Percentiles rank a stretch among this genome's conserved stretches.
These are phyloP conservation scores for Penicillium pancosmium DNA, from an alignment of 495 filamentous ascomycete species.

Conservation along the genomic window DNA sequence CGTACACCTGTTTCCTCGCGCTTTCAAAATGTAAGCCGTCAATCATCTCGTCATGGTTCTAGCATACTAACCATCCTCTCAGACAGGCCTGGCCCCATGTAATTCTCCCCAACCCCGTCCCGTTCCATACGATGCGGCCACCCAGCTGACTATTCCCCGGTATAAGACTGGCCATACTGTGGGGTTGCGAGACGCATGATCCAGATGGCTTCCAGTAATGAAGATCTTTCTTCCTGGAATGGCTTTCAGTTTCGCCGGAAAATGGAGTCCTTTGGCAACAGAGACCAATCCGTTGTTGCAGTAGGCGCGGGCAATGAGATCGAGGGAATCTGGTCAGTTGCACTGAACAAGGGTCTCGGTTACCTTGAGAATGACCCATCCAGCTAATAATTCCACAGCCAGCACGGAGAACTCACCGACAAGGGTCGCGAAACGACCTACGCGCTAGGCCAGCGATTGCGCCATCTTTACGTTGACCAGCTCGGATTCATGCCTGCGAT, in stretches of 20 bases:
- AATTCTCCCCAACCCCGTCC: slow-evolving; percentile 23
- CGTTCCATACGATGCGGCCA: neutral
- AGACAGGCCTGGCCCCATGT: slow-evolving; percentile 78
- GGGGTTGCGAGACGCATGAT: slow-evolving; percentile 70
- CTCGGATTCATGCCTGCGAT: slow-evolving; percentile 78
- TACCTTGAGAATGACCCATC: neutral
- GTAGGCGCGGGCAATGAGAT: slow-evolving; percentile 66
- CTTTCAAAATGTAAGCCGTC: slow-evolving; percentile 72
- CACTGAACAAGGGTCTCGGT: neutral
- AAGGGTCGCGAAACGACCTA: slow-evolving; percentile 82
- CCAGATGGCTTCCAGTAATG: slow-evolving; percentile 64
- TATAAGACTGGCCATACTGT: slow-evolving; percentile 89
- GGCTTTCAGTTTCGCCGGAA: slow-evolving; percentile 76
- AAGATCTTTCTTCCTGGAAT: slow-evolving; percentile 62
- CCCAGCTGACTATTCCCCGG: slow-evolving; percentile 15
- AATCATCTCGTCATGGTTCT: neutral
- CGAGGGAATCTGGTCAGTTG: slow-evolving; percentile 70
- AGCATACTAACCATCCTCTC: slow-evolving; percentile 27
- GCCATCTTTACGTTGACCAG: slow-evolving; percentile 86
- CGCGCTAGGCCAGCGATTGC: slow-evolving; percentile 74
- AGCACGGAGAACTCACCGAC: slow-evolving; percentile 88
- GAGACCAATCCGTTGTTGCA: slow-evolving; percentile 71
- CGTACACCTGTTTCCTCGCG: slow-evolving; percentile 82
- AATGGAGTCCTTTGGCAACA: slow-evolving; percentile 75
- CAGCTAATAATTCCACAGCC: slow-evolving; percentile 42